Conservation (phyloP, 2,329 filamentous ascomycete species). For the Penicillium sp. region DNA sequence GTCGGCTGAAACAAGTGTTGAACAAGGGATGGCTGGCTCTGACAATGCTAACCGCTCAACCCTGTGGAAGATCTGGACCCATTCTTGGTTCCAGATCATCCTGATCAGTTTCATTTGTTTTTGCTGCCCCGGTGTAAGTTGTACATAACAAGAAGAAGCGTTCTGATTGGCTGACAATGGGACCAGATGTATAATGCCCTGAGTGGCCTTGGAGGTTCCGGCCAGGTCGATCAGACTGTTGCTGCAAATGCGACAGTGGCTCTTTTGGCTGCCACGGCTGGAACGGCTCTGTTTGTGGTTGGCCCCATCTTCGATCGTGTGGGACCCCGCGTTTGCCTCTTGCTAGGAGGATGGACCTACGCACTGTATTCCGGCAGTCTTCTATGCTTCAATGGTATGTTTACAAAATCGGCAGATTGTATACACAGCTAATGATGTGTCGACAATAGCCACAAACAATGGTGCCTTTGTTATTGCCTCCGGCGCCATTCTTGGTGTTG, state of each 20-base stretch:
- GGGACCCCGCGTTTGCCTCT: conserved; percentile 45
- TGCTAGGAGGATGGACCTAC: conserved; percentile 50
- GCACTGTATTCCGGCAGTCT: conserved; percentile 48
- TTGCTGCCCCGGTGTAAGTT: conserved; percentile 42
- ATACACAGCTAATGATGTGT: not conserved
- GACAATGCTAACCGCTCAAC: conserved; percentile 11
- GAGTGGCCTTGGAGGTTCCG: conserved; percentile 47
- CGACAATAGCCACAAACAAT: conserved; percentile 33
- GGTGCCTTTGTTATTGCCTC: conserved; percentile 48
- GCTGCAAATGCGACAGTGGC: conserved; percentile 51
- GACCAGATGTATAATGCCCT: conserved; percentile 51
- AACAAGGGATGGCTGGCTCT: conserved; percentile 12
- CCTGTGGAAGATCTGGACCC: conserved; percentile 36
- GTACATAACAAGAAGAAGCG: not conserved
- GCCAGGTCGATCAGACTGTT: conserved; percentile 48
- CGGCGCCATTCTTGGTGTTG: conserved; percentile 49
- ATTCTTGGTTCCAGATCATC: conserved; percentile 51
- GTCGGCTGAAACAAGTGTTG: conserved; percentile 5
- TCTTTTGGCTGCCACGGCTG: conserved; percentile 45
- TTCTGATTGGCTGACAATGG: not conserved
- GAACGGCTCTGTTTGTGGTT: conserved; percentile 46
- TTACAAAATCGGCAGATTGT: not conserved
- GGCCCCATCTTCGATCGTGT: conserved; percentile 47
- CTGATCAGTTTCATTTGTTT: conserved; percentile 53
- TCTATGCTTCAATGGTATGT: conserved; percentile 44